phyloP scores from a whole-genome alignment of 257 asterid species.

The Plantago ovata region DNA sequence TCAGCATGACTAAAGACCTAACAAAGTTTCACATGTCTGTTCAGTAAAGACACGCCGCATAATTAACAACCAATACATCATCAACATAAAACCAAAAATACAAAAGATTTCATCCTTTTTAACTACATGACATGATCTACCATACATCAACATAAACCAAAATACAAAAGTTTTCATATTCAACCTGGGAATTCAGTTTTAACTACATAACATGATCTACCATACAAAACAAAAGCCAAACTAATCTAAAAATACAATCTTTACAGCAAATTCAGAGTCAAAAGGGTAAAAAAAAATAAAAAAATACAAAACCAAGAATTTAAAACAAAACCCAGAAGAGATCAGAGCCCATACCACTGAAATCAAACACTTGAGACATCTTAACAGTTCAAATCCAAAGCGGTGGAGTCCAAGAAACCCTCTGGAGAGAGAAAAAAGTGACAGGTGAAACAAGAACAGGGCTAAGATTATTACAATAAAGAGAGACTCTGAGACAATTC shows the following conservation, averaged over 20 bases:
- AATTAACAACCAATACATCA: no score
- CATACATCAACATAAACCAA: slow-evolving; percentile 1
- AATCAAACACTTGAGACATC: slow-evolving; percentile 78
- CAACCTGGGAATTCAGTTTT: neutral
- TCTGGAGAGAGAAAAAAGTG: slow-evolving; percentile 51
- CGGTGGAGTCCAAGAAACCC: slow-evolving; percentile 48
- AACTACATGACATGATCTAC: slow-evolving; percentile 17
- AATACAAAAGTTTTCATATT: slow-evolving; percentile 10
- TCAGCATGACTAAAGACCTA: no score
- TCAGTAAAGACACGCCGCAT: no score
- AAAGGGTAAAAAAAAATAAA: neutral
- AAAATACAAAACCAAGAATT: neutral
- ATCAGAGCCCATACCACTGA: slow-evolving; percentile 55
- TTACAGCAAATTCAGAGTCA: slow-evolving; percentile 15
- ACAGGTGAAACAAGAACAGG: slow-evolving; percentile 36
- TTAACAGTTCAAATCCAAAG: slow-evolving; percentile 14
- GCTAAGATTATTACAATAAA: slow-evolving; percentile 20
- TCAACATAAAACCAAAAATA: no score
- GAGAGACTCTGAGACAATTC: slow-evolving; percentile 29
- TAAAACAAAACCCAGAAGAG: slow-evolving; percentile 23
- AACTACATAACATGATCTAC: slow-evolving; percentile 17
- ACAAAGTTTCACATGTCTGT: no score
- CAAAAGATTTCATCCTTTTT: neutral
- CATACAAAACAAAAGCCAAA: neutral
- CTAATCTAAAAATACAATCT: slow-evolving; percentile 16